phyloP scores from a whole-genome alignment of 2,329 filamentous ascomycete genomes.

The Neofusicoccum cordaticola region DNA sequence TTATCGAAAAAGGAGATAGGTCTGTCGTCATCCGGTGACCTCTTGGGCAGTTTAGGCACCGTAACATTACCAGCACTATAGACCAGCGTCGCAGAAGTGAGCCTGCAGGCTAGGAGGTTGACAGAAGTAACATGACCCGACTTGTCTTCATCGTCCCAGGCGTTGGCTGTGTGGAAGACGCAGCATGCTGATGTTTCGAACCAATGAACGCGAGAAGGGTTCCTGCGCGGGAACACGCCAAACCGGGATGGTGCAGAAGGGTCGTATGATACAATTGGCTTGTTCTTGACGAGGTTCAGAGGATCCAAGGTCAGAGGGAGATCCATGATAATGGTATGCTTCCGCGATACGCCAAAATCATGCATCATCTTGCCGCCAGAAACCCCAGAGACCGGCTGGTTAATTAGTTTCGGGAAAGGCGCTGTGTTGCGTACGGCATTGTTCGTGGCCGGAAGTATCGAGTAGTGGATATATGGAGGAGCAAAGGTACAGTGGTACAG shows the following conservation, averaged over 20 bases:
- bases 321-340: conserved; percentile 66
- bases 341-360: conserved; percentile 66
- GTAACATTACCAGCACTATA: conserved; percentile 64
- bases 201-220: conserved; percentile 59
- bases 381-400: conserved; percentile 59
- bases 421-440: not conserved
- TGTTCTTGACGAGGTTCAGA: conserved; percentile 56
- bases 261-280: conserved; percentile 60
- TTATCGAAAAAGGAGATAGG: conserved; percentile 48
- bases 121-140: conserved; percentile 44
- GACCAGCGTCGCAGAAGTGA: conserved; percentile 64
- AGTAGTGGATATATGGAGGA: conserved; percentile 66
- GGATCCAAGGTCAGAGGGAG: conserved; percentile 65
- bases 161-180: conserved; percentile 71
- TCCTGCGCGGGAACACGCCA: conserved; percentile 63
- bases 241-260: conserved; percentile 58
- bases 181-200: conserved; percentile 66
- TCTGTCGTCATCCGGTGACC: conserved; percentile 21
- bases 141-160: conserved; percentile 56
- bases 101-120: conserved; percentile 64
- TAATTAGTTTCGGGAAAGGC: conserved; percentile 40
- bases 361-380: conserved; percentile 70
- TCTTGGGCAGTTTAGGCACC: conserved; percentile 43
- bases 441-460: conserved; percentile 46
- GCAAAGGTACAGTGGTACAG: conserved; percentile 66